Percentiles rank a stretch among this genome's conserved stretches.
phyloP scores from a whole-genome alignment of 1,284 basidiomycete genomes.

The Rhodotorula sp. region DNA sequence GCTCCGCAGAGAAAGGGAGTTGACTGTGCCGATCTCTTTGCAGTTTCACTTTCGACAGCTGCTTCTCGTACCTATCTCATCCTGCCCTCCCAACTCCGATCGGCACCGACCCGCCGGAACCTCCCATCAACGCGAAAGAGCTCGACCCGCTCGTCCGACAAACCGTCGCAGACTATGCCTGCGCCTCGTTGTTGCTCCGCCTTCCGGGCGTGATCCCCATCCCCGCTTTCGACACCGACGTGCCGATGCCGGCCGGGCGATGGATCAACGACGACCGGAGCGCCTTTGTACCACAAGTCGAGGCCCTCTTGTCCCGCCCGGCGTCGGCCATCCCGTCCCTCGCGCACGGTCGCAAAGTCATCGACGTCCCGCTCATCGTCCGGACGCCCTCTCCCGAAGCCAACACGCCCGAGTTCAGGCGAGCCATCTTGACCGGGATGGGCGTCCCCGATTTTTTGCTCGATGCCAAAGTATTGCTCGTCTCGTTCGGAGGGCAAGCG shows the following conservation, averaged over 20 bases:
- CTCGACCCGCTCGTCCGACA: constrained; percentile 63
- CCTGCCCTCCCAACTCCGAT: constrained; percentile 43
- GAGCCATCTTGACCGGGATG: constrained; percentile 58
- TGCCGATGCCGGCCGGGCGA: constrained; percentile 58
- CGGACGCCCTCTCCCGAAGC: constrained; percentile 56
- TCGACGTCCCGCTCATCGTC: constrained; percentile 65
- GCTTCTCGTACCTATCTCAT: constrained; percentile 70
- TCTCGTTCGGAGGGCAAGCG: constrained; percentile 74
- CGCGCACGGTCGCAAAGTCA: constrained; percentile 43
- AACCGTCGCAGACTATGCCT: constrained; percentile 65
- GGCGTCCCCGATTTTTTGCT: constrained; percentile 61
- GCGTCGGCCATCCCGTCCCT: constrained; percentile 30
- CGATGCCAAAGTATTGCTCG: constrained; percentile 60
- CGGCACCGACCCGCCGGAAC: constrained; percentile 52
- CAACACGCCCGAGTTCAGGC: constrained; percentile 53
- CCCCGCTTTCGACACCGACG: constrained; percentile 60
- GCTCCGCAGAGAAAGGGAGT: neutral
- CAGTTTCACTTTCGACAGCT: constrained; percentile 78
- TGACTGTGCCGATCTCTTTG: neutral
- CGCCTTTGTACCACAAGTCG: constrained; percentile 56
- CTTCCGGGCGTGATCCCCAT: constrained; percentile 72
- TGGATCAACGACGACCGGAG: constrained; percentile 61
- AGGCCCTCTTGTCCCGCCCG: constrained; percentile 42
- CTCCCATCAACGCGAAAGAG: constrained; percentile 57
- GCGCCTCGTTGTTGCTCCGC: constrained; percentile 66